Evolutionary conservation across 1,284 basidiomycete genomes (phyloP).

Genomic region (Ceratobasidium sp.): DNA sequence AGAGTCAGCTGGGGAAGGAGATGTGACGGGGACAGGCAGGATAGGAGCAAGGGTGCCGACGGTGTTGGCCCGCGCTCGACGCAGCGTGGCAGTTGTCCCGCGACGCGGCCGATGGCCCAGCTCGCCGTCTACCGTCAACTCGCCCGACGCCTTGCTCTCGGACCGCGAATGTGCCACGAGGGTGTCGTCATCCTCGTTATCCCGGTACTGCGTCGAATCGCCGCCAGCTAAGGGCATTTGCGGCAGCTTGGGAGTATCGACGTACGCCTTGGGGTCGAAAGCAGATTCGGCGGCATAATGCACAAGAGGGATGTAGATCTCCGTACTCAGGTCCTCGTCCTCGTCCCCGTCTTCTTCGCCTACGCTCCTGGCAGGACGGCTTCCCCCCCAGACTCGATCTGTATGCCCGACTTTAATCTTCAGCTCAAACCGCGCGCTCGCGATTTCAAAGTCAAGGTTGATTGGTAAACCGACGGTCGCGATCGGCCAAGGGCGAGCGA

Average conservation of each 20-base stretch:
- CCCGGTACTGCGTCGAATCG: conserved; percentile 13
- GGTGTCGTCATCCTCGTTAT: conserved; percentile 49
- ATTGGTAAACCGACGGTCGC: conserved; percentile 74
- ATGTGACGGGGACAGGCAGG: not conserved
- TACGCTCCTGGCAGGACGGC: conserved; percentile 23
- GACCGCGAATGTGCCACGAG: conserved; percentile 21
- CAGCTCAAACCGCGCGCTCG: conserved; percentile 73
- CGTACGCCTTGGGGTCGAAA: conserved; percentile 20
- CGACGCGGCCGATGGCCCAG: not conserved
- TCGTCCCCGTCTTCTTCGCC: conserved; percentile 43
- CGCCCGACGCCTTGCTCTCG: conserved; percentile 16
- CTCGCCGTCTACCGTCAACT: not conserved
- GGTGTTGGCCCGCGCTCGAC: conserved; percentile 27
- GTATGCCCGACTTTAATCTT: conserved; percentile 68
- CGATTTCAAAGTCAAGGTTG: conserved; percentile 80
- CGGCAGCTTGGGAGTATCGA: not conserved
- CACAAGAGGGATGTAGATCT: conserved; percentile 89
- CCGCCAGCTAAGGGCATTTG: not conserved
- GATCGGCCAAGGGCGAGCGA: conserved; percentile 82
- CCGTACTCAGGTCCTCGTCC: conserved; percentile 67
- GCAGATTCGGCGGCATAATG: conserved; percentile 71
- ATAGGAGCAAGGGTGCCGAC: conserved; percentile 24
- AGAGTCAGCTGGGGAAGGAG: not conserved
- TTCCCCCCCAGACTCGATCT: conserved; percentile 57
- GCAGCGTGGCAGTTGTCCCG: conserved; percentile 32